Base-by-base conservation (phyloP, 2,329 filamentous ascomycete genomes). In the Colletotrichum gigasporum region DNA sequence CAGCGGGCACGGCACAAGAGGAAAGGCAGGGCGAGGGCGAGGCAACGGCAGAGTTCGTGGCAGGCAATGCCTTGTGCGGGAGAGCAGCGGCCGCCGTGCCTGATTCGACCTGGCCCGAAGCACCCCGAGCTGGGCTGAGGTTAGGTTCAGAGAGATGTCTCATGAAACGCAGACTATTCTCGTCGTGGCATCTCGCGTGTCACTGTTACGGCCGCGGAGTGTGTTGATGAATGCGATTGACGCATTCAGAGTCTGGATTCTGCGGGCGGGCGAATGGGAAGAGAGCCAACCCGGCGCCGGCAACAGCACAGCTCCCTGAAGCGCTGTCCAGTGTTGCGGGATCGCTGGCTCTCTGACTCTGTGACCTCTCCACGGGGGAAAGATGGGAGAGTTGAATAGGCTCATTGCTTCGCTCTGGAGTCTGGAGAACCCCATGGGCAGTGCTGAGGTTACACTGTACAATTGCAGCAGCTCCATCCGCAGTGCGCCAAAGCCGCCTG, bases 121-220 rank as follows among this genome's bases (percentile, higher is more conserved):
- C 26, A 53, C 47, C 35, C 32, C 39, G 28, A 54, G 32, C 34
- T 61, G 24, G 47, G 32, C 26, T 52, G 55, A 54, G 55, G 41
- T 64, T 35, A 54, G 48, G 56, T 60, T 64, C 41, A 45, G 10
- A 42, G 16, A 64, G 32, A 18, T 54, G 55, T 61, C 55, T 53
- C 39, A 64, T 64, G 61, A 64, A 61, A 61, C 54, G 48, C 41
- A 32, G 56, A 22, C 48, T 64, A 54, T 54, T 64, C 55, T 61
- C 50, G 32, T 61, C 61, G 56, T 64, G 48, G 48, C 61, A 64
- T 53, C 41, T 47, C 61, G 56, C 61, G 55, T 61, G 41, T 64
- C 55, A 64, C 39, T 54, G 55, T 61, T 42, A 20, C 48, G 34
- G 56, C 47, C 41, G 35, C 48, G 47, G 42, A 64, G 20, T 22